Conservation (phyloP, 768 basidiomycete species). For the Ramaria sp. region DNA sequence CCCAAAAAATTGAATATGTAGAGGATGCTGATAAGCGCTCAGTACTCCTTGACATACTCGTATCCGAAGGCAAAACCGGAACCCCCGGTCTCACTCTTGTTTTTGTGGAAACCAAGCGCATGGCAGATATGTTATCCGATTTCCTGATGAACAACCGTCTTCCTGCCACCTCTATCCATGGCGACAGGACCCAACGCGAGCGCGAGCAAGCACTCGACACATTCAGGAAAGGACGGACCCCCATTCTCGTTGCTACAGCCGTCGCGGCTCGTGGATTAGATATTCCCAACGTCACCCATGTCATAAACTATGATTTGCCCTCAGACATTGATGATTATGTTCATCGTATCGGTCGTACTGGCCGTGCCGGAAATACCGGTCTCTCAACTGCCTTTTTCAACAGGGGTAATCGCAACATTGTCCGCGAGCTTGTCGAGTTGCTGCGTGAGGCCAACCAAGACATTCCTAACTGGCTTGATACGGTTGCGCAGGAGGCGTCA, state of each 20-base stretch:
- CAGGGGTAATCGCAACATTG: constrained; percentile 86
- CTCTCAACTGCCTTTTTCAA: constrained; percentile 94
- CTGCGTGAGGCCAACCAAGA: constrained; percentile 95
- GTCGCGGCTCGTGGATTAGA: constrained; percentile 98
- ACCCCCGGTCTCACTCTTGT: constrained; percentile 66
- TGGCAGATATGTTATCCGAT: constrained; percentile 97
- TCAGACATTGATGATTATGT: constrained; percentile 99
- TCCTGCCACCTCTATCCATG: constrained; percentile 94
- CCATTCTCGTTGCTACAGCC: constrained; percentile 95
- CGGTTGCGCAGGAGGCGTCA: constrained; percentile 69
- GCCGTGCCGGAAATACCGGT: constrained; percentile 97
- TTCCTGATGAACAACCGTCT: constrained; percentile 78
- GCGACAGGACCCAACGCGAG: constrained; percentile 95
- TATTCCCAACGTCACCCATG: constrained; percentile 98
- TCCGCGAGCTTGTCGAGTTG: constrained; percentile 83
- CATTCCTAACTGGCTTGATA: constrained; percentile 83
- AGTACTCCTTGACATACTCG: constrained; percentile 87
- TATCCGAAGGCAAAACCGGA: constrained; percentile 51
- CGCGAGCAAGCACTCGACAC: constrained; percentile 92
- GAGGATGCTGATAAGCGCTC: constrained; percentile 97
- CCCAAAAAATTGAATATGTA: constrained; percentile 97
- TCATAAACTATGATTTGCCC: constrained; percentile 96
- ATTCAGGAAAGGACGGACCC: constrained; percentile 91
- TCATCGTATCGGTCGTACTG: constrained; percentile 95
- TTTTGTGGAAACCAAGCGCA: constrained; percentile 99